phyloP scores from a whole-genome alignment of 768 basidiomycete genomes.

The Tulasnella sp. region DNA sequence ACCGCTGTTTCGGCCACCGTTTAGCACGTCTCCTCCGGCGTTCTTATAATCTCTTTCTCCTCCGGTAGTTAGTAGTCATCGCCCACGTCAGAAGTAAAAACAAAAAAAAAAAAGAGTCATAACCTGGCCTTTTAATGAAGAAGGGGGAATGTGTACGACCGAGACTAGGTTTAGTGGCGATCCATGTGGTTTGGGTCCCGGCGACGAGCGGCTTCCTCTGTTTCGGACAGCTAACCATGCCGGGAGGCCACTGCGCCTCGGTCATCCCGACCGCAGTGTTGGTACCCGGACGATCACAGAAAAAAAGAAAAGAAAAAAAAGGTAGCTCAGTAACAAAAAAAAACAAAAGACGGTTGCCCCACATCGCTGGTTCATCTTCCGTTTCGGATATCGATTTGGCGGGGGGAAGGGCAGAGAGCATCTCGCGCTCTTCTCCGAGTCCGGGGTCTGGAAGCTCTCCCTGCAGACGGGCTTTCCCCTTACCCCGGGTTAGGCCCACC shows the following conservation, averaged over 20 bases:
- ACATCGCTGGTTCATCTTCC: not conserved
- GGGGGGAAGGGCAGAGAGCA: not conserved
- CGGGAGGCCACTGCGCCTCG: not conserved
- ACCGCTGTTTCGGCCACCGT: not conserved
- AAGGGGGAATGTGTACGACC: not conserved
- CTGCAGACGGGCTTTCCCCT: not conserved
- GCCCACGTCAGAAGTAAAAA: too few species aligned
- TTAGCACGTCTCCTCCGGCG: not conserved
- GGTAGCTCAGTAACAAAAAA: too few species aligned
- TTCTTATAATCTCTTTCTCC: not conserved
- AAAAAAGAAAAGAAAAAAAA: not conserved
- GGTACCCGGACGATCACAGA: conserved; percentile 3
- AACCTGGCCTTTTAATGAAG: not conserved
- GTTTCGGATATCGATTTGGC: not conserved
- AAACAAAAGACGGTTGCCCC: too few species aligned
- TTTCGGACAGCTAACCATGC: not conserved
- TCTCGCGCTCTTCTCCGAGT: not conserved
- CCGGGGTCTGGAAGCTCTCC: conserved; percentile 7
- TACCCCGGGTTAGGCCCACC: not conserved
- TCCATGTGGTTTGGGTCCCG: not conserved
- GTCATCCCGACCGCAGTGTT: not conserved
- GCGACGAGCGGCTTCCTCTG: not conserved
- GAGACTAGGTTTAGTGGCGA: not conserved
- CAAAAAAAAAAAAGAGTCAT: too few species aligned
- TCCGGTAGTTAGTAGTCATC: not conserved